Evolutionary conservation across 495 filamentous ascomycete genomes (phyloP).

Genomic region (Aspergillus baeticus): DNA sequence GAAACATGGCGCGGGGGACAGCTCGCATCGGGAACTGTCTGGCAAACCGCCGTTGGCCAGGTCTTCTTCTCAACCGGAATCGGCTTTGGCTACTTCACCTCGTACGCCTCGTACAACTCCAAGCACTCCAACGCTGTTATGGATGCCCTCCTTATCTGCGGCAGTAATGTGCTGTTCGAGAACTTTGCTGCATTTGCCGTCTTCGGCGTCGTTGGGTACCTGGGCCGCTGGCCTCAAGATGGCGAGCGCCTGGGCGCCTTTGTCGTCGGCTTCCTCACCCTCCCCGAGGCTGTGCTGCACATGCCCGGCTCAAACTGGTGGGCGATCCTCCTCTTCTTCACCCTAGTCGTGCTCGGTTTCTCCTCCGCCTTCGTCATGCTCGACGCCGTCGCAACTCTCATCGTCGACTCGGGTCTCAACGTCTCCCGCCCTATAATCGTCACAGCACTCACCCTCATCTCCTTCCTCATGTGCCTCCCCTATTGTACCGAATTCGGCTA

Average conservation of each 20-base stretch:
- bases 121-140: slow-evolving; percentile 36
- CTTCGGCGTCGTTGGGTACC: slow-evolving; percentile 40
- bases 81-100: slow-evolving; percentile 29
- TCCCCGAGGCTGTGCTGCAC: slow-evolving; percentile 35
- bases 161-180: slow-evolving; percentile 39
- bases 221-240: slow-evolving; percentile 29
- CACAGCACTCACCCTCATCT: slow-evolving; percentile 21
- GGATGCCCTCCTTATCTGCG: slow-evolving; percentile 37
- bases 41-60: slow-evolving; percentile 29
- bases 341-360: slow-evolving; percentile 28
- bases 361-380: slow-evolving; percentile 29
- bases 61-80: slow-evolving; percentile 29
- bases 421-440: slow-evolving; percentile 24
- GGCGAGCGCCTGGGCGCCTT: slow-evolving; percentile 34
- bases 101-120: slow-evolving; percentile 28
- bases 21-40: slow-evolving; percentile 26
- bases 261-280: slow-evolving; percentile 38
- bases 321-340: slow-evolving; percentile 38
- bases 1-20: slow-evolving; percentile 25
- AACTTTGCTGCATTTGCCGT: slow-evolving; percentile 42
- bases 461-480: slow-evolving; percentile 27
- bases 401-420: slow-evolving; percentile 23
- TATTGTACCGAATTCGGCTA: slow-evolving; percentile 29
- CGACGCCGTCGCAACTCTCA: slow-evolving; percentile 23
- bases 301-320: slow-evolving; percentile 43